Base-by-base conservation (phyloP, 495 filamentous ascomycete species). In the Lasiosphaeria ovina region DNA sequence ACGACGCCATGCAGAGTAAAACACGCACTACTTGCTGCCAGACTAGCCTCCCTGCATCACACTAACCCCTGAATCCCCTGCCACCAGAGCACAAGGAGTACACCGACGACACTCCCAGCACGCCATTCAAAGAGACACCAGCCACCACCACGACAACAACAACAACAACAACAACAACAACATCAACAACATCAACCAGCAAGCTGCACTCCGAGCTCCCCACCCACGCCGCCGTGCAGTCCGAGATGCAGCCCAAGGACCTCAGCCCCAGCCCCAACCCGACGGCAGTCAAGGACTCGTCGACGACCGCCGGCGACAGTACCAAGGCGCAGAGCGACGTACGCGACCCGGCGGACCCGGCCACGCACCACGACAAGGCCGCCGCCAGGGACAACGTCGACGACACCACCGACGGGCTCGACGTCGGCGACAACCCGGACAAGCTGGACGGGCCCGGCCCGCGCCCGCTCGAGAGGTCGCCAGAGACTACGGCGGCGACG, bases 391-490 rank as follows among this genome's bases (percentile, higher is more conserved):
- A 70, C 34, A 66, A 76, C 57, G 67, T 72, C 38, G 60, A 69
- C 54, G 70, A 73, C n/a, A 66, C 60, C 12, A 66, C 63, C 3
- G 40, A 44, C 35, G 63, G 60, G 32, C 59, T 62, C 14, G 64
- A 73, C 50, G 57, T 55, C 6, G 62, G 61, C 59, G 64, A 74
- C 16, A 63, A 65, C 60, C 66, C 66, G n/a, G 69, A 67, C 59
- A 75, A 76, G 54, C 44, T 77, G 12, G 67, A 74, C 3, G 76
- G 75, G 3, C 76, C 78, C 3, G 77, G 78, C 0, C 78, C 77
- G 8, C 66, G 70, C 48, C 76, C 77, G 1, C 6, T 80, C 1
- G 74, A 64, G 69, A 73, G 12, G 58, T 81, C 1, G 78, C 77
- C 1, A 71, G 69, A 35, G 70, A 80, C 54, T 61, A 76, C 36